phyloP scores from a whole-genome alignment of 2,329 filamentous ascomycete species.

The Chaetomium sp. region DNA sequence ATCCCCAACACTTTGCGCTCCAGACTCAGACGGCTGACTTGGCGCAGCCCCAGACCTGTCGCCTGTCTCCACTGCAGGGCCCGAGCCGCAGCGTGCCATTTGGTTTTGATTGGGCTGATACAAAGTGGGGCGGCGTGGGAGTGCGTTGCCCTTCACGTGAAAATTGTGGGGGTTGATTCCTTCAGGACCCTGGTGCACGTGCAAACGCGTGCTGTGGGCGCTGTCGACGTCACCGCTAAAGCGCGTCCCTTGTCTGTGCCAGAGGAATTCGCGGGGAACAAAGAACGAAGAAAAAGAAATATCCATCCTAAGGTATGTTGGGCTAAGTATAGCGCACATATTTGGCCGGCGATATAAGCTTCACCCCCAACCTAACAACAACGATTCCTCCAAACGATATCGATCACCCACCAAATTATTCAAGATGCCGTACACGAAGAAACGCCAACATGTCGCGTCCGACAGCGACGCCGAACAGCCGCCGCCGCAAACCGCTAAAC shows the following conservation, averaged over 20 bases:
- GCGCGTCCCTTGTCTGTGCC: neutral
- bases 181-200: conserved; percentile 4
- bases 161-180: neutral
- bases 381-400: neutral
- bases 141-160: no score
- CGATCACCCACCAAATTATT: neutral
- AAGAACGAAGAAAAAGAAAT: no score
- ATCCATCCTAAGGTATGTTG: no score
- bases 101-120: neutral
- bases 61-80: conserved; percentile 5
- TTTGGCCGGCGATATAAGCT: neutral
- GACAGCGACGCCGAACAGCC: conserved; percentile 19
- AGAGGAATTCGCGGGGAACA: neutral
- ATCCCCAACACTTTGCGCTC: conserved; percentile 3
- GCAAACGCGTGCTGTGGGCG: conserved; percentile 5
- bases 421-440: conserved; percentile 22
- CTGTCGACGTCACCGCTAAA: neutral
- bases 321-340: neutral
- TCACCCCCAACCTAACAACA: no score
- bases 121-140: no score
- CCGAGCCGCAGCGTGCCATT: neutral
- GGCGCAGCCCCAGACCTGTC: neutral
- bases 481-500: conserved; percentile 16
- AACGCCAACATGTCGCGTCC: conserved; percentile 20
- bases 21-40: neutral